Evolutionary conservation across 2,329 filamentous ascomycete species (phyloP).

Genomic region (Mycocentrospora acerina): DNA sequence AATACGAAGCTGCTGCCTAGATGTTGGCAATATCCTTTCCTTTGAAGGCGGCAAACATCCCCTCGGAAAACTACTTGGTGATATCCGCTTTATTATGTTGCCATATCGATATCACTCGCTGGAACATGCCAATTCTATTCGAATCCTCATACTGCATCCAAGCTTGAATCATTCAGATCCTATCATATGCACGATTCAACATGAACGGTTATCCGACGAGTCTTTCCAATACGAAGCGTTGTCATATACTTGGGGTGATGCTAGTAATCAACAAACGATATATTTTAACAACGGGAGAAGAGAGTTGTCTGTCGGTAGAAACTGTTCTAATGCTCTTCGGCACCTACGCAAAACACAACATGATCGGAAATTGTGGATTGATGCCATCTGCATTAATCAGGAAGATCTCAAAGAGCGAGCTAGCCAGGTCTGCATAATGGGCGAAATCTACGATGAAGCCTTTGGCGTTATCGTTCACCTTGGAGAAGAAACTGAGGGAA

Average conservation of each 20-base stretch:
- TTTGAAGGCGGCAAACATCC: too few relatives aligned
- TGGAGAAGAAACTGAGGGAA: conserved; percentile 1
- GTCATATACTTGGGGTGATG: conserved; percentile 13
- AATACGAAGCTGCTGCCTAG: too few relatives aligned
- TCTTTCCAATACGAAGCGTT: conserved; percentile 9
- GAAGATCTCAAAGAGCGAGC: conserved; percentile 2
- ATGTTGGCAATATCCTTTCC: too few relatives aligned
- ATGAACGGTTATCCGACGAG: conserved; percentile 5
- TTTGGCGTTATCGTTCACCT: conserved; percentile 3
- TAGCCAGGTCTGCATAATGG: conserved; percentile 7
- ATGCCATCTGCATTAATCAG: conserved; percentile 5
- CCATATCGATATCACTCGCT: conserved; percentile 5
- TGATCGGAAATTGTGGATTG: conserved; percentile 3
- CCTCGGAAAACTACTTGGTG: too few relatives aligned
- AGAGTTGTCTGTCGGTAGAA: conserved; percentile 2
- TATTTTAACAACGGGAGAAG: conserved; percentile 1
- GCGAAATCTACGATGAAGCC: conserved; percentile 2
- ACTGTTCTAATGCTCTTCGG: conserved; percentile 8
- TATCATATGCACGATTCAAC: conserved; percentile 7
- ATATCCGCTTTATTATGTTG: too few relatives aligned
- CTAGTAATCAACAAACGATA: conserved; percentile 1
- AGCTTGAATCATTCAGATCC: conserved; percentile 4
- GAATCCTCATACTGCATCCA: conserved; percentile 8
- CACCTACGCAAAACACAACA: conserved; percentile 3
- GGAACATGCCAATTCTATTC: conserved; percentile 8